Percentiles rank a stretch among this genome's conserved stretches.
Evolutionary conservation across 192 early-diverging fungal species (phyloP).

Genomic region (Coemansia sp.): DNA sequence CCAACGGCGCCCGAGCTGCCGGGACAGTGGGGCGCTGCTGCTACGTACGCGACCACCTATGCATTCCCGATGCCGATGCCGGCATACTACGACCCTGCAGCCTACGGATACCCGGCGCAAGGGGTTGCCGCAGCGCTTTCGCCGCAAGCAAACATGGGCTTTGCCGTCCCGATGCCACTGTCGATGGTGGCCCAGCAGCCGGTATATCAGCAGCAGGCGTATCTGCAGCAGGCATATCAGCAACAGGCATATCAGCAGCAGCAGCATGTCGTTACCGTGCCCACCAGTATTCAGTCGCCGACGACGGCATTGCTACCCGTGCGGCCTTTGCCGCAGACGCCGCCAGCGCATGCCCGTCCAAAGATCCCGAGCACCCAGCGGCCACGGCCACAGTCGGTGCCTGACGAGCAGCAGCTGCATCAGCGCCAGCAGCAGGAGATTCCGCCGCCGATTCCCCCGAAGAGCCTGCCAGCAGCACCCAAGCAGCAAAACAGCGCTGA

Average conservation of each 20-base stretch:
- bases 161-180: conserved; percentile 13
- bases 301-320: neutral
- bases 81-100: conserved; percentile 19
- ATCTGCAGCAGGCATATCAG: neutral
- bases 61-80: conserved; percentile 39
- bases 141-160: conserved; percentile 15
- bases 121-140: neutral
- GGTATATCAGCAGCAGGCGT: neutral
- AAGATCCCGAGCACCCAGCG: neutral
- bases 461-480: neutral
- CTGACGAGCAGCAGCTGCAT: neutral
- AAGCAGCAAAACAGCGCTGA: neutral
- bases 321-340: conserved; percentile 7
- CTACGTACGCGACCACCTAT: conserved; percentile 7
- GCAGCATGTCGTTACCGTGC: neutral
- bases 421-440: neutral
- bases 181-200: conserved; percentile 2
- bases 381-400: conserved; percentile 8
- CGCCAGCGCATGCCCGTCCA: neutral
- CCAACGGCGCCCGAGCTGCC: conserved; percentile 49
- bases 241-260: neutral
- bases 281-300: neutral
- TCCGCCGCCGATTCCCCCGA: conserved; percentile 2
- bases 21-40: conserved; percentile 19
- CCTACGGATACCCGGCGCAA: conserved; percentile 1